Conservation (phyloP, 768 basidiomycete species). For the Hydnomerulius pinastri region DNA sequence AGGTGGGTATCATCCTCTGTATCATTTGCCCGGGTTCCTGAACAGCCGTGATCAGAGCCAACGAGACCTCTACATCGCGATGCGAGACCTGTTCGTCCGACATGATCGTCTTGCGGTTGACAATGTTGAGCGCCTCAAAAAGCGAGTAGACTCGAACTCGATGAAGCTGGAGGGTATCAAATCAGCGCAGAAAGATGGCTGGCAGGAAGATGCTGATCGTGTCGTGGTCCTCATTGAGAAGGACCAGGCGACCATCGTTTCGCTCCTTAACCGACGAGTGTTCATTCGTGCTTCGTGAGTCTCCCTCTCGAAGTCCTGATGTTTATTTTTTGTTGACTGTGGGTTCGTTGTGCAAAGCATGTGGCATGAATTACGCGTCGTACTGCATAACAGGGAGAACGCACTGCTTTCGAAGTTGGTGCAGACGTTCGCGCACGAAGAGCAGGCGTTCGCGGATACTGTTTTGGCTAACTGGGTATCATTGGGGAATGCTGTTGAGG, state of each 20-base stretch:
- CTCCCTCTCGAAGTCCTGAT: not conserved
- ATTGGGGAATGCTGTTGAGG: constrained; percentile 66
- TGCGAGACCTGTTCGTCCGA: constrained; percentile 82
- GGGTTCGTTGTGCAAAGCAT: constrained; percentile 56
- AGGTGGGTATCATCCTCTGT: constrained; percentile 44
- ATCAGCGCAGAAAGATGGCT: constrained; percentile 72
- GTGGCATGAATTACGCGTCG: constrained; percentile 95
- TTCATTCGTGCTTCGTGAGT: constrained; percentile 86
- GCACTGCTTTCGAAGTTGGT: constrained; percentile 73
- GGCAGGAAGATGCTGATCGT: constrained; percentile 85
- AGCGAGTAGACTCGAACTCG: constrained; percentile 76
- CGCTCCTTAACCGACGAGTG: constrained; percentile 73
- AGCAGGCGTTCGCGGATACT: constrained; percentile 65
- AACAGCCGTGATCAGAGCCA: constrained; percentile 50
- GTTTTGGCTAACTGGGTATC: constrained; percentile 75
- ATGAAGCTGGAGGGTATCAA: constrained; percentile 77
- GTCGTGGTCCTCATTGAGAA: constrained; percentile 72
- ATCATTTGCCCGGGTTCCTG: constrained; percentile 10
- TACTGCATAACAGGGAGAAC: constrained; percentile 90
- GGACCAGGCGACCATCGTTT: constrained; percentile 80
- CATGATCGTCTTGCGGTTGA: constrained; percentile 90
- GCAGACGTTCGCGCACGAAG: constrained; percentile 73
- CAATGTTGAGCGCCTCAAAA: constrained; percentile 84
- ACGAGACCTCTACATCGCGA: constrained; percentile 84
- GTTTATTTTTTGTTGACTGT: constrained; percentile 6